A percentile compares a stretch with the other conserved stretches of the same genome.
Conservation (phyloP, 2,329 filamentous ascomycete species). For the Tolypocladium amazonense region DNA sequence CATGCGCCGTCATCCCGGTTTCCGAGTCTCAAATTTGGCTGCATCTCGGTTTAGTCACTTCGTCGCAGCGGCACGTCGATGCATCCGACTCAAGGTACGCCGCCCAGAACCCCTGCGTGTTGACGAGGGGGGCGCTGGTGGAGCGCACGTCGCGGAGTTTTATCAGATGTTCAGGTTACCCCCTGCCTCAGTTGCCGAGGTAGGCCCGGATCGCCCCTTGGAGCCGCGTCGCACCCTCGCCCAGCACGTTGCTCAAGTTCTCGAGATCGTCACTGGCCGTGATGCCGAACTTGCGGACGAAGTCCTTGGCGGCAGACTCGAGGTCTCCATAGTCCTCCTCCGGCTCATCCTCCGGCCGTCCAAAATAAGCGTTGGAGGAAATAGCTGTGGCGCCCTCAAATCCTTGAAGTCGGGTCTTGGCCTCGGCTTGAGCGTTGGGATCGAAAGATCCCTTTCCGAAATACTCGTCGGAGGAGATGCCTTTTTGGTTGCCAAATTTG, state of each 20-base stretch:
- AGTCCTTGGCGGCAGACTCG: constrained; percentile 90
- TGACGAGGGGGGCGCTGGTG: neutral
- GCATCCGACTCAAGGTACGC: neutral
- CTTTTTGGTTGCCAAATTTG: constrained; percentile 89
- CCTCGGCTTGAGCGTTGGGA: constrained; percentile 68
- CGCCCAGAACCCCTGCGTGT: neutral
- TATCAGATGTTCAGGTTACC: neutral
- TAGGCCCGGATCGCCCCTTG: constrained; percentile 65
- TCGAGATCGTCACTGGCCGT: constrained; percentile 94
- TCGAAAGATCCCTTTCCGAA: constrained; percentile 88
- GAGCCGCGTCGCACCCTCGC: constrained; percentile 74
- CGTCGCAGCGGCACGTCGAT: neutral
- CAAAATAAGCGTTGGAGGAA: constrained; percentile 96
- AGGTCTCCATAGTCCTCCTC: constrained; percentile 81
- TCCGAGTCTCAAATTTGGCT: neutral
- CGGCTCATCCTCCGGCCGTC: constrained; percentile 74
- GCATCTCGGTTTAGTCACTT: neutral
- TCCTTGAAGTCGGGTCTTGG: constrained; percentile 75
- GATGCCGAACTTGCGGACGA: constrained; percentile 88
- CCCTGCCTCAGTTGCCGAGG: constrained; percentile 40
- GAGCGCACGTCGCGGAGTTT: neutral
- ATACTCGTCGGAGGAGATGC: constrained; percentile 96
- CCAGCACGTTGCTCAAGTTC: constrained; percentile 72
- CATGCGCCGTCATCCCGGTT: constrained; percentile 15
- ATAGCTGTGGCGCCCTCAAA: constrained; percentile 91